Base-by-base conservation (phyloP, 331 rosid genomes). In the Telfairia occidentalis region DNA sequence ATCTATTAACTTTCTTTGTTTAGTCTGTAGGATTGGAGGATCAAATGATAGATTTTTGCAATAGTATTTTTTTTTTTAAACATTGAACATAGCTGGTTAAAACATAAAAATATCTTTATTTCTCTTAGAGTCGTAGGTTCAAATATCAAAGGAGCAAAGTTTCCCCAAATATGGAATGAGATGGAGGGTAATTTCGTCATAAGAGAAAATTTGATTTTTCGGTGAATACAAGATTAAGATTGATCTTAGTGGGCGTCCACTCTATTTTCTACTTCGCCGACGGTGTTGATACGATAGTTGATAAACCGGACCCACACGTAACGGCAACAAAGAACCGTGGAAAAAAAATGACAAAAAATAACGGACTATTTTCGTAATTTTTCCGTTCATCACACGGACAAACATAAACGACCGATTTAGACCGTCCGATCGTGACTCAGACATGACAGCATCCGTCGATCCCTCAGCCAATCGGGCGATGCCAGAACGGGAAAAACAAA, bases 361-460 rank as follows among this genome's bases (percentile, higher is more conserved):
- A 71, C 43, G 75, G 75, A 24, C 16, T 26, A n/a, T 45, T 70
- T 74, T 24, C 24, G 28, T 74, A 52, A 38, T 55, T 55, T 58
- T 38, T 26, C 77, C 77, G 69, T 45, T 38, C 67, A 74, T 74
- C 77, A 29, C 77, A 29, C 77, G 77, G 77, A 54, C 24, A 34
- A 37, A 74, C 38, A 74, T 1, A 54, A 23, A 55, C 38, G 18
- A 12, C 53, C 6, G 18, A 55, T 74, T 5, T 74, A 2, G 24
- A 74, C 77, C 77, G 78, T 74, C 78, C n/a, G 78, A 74, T 74
- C 66, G 35, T 19, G 10, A 52, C 48, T 32, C n/a, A 53, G 49
- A 50, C 24, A 21, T 8, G 15, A 73, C 64, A 21, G 18, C 66
- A 7, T 11, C 50, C 77, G 77, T 73, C 3, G 34, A 55, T 73